A percentile compares a stretch with the other conserved stretches of the same genome.
Evolutionary conservation across 352 stramenopile species (phyloP).

Genomic region (Pythium monospermum): DNA sequence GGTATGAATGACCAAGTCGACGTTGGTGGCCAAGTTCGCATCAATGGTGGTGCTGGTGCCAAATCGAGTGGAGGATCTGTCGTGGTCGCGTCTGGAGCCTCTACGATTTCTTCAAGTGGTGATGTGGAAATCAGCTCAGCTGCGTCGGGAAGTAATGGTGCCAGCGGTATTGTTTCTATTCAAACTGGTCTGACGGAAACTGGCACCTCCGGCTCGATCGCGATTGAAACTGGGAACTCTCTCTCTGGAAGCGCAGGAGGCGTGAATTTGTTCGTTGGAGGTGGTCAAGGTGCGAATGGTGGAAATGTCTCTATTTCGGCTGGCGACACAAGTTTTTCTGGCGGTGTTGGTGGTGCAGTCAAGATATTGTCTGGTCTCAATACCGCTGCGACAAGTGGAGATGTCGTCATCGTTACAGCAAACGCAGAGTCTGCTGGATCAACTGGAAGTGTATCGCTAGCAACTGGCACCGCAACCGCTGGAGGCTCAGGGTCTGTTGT

Average conservation of each 20-base stretch:
- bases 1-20: conserved; percentile 35
- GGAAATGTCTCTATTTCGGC: conserved; percentile 40
- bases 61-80: conserved; percentile 40
- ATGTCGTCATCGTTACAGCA: conserved; percentile 33
- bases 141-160: conserved; percentile 19
- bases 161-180: conserved; percentile 31
- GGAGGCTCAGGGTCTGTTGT: conserved; percentile 37
- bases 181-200: conserved; percentile 29
- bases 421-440: conserved; percentile 32
- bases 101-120: conserved; percentile 35
- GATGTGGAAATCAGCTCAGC: conserved; percentile 33
- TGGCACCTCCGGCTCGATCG: conserved; percentile 38
- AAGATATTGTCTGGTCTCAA: conserved; percentile 40
- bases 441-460: conserved; percentile 33
- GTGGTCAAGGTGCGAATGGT: conserved; percentile 25
- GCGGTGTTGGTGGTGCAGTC: conserved; percentile 33
- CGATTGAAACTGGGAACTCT: conserved; percentile 37
- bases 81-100: conserved; percentile 36
- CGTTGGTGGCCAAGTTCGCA: conserved; percentile 29
- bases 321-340: conserved; percentile 30
- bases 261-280: conserved; percentile 43
- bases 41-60: conserved; percentile 37
- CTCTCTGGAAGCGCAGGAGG: conserved; percentile 30
- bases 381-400: conserved; percentile 32
- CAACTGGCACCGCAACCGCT: conserved; percentile 31